These are phyloP conservation scores for Tricholoma bakamatsutake DNA, from an alignment of 768 basidiomycete species.

Conservation along the genomic window DNA sequence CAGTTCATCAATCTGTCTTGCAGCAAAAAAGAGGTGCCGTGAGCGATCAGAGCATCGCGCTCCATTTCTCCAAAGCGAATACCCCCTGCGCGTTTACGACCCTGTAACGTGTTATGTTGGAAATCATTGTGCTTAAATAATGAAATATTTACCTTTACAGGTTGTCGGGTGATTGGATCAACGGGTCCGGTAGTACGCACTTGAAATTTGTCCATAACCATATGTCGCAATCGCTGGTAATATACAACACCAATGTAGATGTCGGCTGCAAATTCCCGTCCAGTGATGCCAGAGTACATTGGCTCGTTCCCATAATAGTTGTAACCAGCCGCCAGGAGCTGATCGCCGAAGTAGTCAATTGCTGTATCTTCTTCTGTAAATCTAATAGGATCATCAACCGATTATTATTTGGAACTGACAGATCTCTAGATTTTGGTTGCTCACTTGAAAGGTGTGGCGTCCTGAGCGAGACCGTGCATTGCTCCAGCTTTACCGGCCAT, in stretches of 20 bases:
- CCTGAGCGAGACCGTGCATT: constrained; percentile 97
- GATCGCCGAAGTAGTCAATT: constrained; percentile 94
- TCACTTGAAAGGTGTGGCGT: constrained; percentile 97
- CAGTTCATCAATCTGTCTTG: constrained; percentile 99
- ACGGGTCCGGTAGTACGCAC: constrained; percentile 98
- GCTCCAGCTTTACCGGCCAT: constrained; percentile 99
- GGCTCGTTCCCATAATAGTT: constrained; percentile 99
- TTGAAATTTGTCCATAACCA: constrained; percentile 99
- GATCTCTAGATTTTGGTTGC: constrained; percentile 20
- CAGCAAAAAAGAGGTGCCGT: constrained; percentile 96
- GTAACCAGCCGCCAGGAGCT: constrained; percentile 89
- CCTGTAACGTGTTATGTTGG: constrained; percentile 38
- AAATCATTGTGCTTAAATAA: not conserved
- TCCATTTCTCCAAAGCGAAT: constrained; percentile 99
- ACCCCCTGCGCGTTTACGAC: constrained; percentile 95
- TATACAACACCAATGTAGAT: constrained; percentile 99
- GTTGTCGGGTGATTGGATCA: constrained; percentile 92
- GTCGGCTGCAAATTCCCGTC: constrained; percentile 96
- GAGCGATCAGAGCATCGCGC: constrained; percentile 96
- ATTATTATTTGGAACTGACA: constrained; percentile 11
- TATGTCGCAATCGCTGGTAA: constrained; percentile 97
- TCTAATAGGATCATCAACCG: constrained; percentile 31
- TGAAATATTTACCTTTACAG: constrained; percentile 68
- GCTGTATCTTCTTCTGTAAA: constrained; percentile 98
- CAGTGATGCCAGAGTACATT: constrained; percentile 99